Percentiles rank a stretch among this genome's conserved stretches.
phyloP scores from a whole-genome alignment of 345 rosid species.

The Turnera subulata region DNA sequence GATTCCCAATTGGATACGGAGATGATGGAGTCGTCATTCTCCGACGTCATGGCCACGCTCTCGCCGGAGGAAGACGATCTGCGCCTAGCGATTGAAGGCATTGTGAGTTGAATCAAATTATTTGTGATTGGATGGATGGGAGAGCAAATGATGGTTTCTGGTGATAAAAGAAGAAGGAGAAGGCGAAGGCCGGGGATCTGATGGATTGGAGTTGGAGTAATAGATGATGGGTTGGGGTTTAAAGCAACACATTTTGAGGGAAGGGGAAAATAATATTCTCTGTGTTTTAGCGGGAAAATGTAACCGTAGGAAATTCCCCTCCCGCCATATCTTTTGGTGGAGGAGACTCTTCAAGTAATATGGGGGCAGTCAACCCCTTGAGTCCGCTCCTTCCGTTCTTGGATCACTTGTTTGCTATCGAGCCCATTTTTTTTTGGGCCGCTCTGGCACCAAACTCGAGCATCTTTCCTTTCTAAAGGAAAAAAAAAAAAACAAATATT shows the following conservation, averaged over 20 bases:
- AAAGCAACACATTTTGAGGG: background rate
- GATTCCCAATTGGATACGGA: slow-evolving; percentile 34
- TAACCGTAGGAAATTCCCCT: slow-evolving; percentile 17
- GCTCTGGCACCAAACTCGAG: background rate
- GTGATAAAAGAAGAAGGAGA: background rate
- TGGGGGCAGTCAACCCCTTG: too few relatives aligned
- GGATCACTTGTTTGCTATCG: background rate
- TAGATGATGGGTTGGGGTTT: background rate
- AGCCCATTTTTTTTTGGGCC: background rate
- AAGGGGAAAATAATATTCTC: background rate
- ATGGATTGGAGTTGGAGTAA: background rate
- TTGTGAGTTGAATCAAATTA: slow-evolving; percentile 7
- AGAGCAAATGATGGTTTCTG: background rate
- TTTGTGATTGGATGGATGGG: background rate
- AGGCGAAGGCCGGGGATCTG: too few relatives aligned
- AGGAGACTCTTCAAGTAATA: too few relatives aligned
- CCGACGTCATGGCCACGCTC: slow-evolving; percentile 27
- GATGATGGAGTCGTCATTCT: slow-evolving; percentile 12
- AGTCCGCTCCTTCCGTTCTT: background rate
- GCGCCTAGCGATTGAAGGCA: slow-evolving; percentile 53
- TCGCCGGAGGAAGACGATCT: slow-evolving; percentile 40
- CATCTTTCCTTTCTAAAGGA: background rate
- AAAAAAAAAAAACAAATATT: too few relatives aligned
- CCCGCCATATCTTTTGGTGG: slow-evolving; percentile 26
- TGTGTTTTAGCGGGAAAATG: slow-evolving; percentile 36